Conservation (phyloP, 768 basidiomycete species). For the Xerocomus potaroensis region DNA sequence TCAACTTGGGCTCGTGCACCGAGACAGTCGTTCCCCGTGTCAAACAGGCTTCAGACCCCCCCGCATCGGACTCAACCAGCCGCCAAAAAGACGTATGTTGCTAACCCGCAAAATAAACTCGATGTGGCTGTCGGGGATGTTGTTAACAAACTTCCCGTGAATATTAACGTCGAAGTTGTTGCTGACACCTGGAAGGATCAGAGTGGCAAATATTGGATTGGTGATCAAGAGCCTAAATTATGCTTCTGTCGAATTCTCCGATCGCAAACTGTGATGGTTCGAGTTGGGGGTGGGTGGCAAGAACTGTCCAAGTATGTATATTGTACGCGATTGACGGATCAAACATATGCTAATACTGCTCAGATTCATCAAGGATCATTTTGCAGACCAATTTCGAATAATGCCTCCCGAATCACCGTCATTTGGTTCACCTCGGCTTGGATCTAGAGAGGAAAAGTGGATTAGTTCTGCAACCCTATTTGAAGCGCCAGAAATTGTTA, state of each 20-base stretch:
- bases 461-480: slow-evolving; percentile 73
- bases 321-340: background rate
- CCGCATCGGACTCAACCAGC: slow-evolving; percentile 35
- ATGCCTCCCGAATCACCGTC: slow-evolving; percentile 57
- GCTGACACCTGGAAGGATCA: slow-evolving; percentile 87
- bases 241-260: slow-evolving; percentile 91
- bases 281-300: slow-evolving; percentile 92
- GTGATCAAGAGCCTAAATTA: slow-evolving; percentile 82
- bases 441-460: slow-evolving; percentile 68
- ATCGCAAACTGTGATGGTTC: slow-evolving; percentile 93
- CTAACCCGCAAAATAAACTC: slow-evolving; percentile 87
- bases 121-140: slow-evolving; percentile 92
- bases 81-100: slow-evolving; percentile 67
- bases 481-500: slow-evolving; percentile 45
- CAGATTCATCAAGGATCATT: slow-evolving; percentile 85
- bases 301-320: slow-evolving; percentile 79
- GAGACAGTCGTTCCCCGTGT: slow-evolving; percentile 51
- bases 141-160: slow-evolving; percentile 81
- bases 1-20: slow-evolving; percentile 71
- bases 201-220: slow-evolving; percentile 96
- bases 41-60: slow-evolving; percentile 45
- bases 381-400: slow-evolving; percentile 77
- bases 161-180: slow-evolving; percentile 78
- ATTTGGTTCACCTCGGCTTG: slow-evolving; percentile 36
- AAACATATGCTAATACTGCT: slow-evolving; percentile 6